Conservation (phyloP, 1,284 basidiomycete genomes). For the Wallemia mellicola region DNA sequence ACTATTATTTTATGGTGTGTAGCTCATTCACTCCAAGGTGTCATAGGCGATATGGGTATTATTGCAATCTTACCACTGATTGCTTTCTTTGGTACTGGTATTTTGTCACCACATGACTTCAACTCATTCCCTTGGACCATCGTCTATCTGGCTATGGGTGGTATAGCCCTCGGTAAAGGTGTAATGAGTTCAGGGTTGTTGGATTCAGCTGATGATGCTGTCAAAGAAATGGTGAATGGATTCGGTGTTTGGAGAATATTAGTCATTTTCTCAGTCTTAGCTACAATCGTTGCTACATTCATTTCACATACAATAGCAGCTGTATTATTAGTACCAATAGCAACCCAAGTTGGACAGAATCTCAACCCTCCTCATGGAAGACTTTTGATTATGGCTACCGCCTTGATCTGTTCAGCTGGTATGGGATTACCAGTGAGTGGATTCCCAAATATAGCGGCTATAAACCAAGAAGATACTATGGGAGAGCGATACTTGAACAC, state of each 20-base stretch:
- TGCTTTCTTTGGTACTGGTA: conserved; percentile 77
- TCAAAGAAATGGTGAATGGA: conserved; percentile 38
- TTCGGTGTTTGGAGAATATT: conserved; percentile 52
- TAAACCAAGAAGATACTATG: conserved; percentile 81
- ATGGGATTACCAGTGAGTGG: conserved; percentile 97
- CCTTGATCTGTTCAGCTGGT: conserved; percentile 68
- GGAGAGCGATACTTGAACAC: conserved; percentile 62
- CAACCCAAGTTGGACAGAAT: conserved; percentile 54
- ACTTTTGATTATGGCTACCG: conserved; percentile 61
- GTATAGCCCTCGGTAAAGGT: conserved; percentile 81
- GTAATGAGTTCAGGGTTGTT: conserved; percentile 70
- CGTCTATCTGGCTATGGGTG: conserved; percentile 49
- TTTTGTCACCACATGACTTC: conserved; percentile 64
- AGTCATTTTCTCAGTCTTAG: conserved; percentile 46
- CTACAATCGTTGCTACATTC: conserved; percentile 65
- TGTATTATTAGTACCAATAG: conserved; percentile 83
- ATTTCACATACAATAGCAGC: conserved; percentile 93
- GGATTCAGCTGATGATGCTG: conserved; percentile 36
- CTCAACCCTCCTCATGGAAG: conserved; percentile 37
- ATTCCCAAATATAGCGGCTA: conserved; percentile 85
- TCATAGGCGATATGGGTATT: conserved; percentile 85
- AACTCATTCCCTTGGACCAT: conserved; percentile 83
- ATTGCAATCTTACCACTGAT: conserved; percentile 83
- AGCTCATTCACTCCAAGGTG: conserved; percentile 45
- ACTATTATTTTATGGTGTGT: conserved; percentile 82